Evolutionary conservation across 495 filamentous ascomycete species (phyloP), one percentile per base, ranked within the genome.

Genomic region (Rusavskia elegans): DNA sequence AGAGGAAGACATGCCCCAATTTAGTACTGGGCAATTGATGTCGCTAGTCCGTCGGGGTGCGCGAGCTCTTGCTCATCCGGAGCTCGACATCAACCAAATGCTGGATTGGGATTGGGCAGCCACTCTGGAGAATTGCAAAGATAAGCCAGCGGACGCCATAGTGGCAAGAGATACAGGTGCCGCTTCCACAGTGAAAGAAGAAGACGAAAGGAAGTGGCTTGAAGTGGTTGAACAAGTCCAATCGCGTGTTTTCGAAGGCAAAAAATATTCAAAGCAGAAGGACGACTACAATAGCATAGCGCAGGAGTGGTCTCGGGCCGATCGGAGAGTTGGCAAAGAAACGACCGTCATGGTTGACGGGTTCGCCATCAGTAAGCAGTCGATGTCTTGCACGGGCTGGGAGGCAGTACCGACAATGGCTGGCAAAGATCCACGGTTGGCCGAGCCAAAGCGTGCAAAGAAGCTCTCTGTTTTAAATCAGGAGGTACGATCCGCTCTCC

Each of bases 301-400:
- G 1, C 40, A 60, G 19, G 68, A 71, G 49, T 68, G 66, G 63
- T 46, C 44, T n/a, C 66, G 71, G 21, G 68, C 64, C 30, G 68
- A 73, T 39, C 66, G 79, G 1, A 65, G 80, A 10, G 64, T 72
- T 13, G 76, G 73, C 20, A 82, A 82, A 61, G 74, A 79, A 49
- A 73, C 74, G 5, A 78, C 75, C 0, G 73, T 82, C 41, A 75
- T 77, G 64, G 61, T 82, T 17, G 73, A 78, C 54, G 80, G 79
- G 5, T 80, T 69, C 55, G 70, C 71, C 1, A 71, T 83, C n/a
- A 70, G 65, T 23, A 83, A 81, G 53, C 74, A 80, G 49, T 79
- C 75, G 17, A 59, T 80, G 40, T 62, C 58, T 25, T 77, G 77
- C 57, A 67, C 55, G 6, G 61, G 72, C 45, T 77, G 76, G 71